Base-by-base conservation (phyloP, 176 grass and related monocot genomes). In the Oryza rufipogon region DNA sequence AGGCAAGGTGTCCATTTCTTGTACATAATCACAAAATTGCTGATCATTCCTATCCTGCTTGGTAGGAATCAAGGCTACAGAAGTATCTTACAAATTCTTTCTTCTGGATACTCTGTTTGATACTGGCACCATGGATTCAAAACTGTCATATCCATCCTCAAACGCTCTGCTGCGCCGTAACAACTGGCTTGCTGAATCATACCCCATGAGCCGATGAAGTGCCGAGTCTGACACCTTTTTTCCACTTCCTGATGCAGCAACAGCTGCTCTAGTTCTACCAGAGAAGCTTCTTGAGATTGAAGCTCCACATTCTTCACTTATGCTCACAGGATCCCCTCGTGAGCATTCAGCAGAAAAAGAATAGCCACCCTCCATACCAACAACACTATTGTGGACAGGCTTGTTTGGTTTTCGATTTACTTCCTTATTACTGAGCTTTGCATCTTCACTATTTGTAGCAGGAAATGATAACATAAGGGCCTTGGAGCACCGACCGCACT, bases 161-260 rank as follows among this genome's bases (percentile, higher is more conserved):
- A 87, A 71, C 45, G 75, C 80, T 61, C 60, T 83, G 42, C 65
- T 79, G 33, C 84, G 73, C 49, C 84, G 85, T 73, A 99, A 78
- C 75, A 99, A 87, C 60, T 99, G 91, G 13, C 86, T 96, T 45
- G 93, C 97, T 48, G 97, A 99, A 86, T 89, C 87, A 83, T 99
- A 99, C 56, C 97, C 97, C 97, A 99, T 94, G 38, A 99, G 90
- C 71, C 79, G 87, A 86, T 99, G 97, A 83, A 99, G 93, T 23
- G 85, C 76, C 2, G 79, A 86, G 26, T 86, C 85, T 20, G 87
- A 71, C 11, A 69, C 74, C 58, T 95, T 85, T 75, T 84, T 81
- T 48, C 84, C 51, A 72, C 76, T 86, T 34, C 83, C 42, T 47
- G 71, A 65, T 41, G 39, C 80, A 83, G 73, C 66, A 81, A 89